Evolutionary conservation across 352 stramenopile species (phyloP).

Genomic region (Phytopythium delawarense): DNA sequence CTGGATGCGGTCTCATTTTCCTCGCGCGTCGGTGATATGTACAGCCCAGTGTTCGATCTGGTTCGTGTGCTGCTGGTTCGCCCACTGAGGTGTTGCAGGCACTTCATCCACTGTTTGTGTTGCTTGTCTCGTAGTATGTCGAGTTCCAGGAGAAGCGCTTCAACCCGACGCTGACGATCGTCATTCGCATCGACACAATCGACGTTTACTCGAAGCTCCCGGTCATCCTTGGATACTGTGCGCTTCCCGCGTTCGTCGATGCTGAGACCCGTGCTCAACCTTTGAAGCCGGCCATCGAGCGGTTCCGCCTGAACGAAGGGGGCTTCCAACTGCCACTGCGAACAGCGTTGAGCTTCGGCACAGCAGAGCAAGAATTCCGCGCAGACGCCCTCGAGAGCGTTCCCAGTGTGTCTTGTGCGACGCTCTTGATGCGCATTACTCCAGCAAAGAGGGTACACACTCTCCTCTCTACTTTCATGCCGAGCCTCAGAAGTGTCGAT

Average conservation of each 20-base stretch:
- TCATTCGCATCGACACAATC: constrained; percentile 84
- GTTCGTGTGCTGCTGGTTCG: constrained; percentile 21
- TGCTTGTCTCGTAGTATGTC: constrained; percentile 32
- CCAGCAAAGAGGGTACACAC: constrained; percentile 37
- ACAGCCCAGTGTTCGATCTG: constrained; percentile 44
- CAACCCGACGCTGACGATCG: constrained; percentile 77
- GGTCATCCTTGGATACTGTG: constrained; percentile 71
- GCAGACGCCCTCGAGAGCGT: constrained; percentile 31
- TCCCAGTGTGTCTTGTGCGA: constrained; percentile 71
- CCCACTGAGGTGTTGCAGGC: background rate
- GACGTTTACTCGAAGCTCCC: constrained; percentile 43
- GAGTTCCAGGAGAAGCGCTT: constrained; percentile 76
- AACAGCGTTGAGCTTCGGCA: constrained; percentile 32
- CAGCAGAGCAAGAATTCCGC: constrained; percentile 27
- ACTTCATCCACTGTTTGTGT: background rate
- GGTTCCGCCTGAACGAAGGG: constrained; percentile 63
- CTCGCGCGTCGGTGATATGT: constrained; percentile 17
- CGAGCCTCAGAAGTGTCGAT: background rate
- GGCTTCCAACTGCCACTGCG: constrained; percentile 79
- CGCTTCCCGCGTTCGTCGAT: constrained; percentile 74
- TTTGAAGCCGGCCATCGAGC: constrained; percentile 34
- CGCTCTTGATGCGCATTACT: constrained; percentile 65
- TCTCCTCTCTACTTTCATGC: background rate
- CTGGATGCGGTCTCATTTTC: constrained; percentile 28
- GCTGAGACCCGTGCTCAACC: constrained; percentile 49